Evolutionary conservation across 331 rosid species (phyloP), one percentile per base, ranked within the genome.

Genomic region (Arachis monticola): DNA sequence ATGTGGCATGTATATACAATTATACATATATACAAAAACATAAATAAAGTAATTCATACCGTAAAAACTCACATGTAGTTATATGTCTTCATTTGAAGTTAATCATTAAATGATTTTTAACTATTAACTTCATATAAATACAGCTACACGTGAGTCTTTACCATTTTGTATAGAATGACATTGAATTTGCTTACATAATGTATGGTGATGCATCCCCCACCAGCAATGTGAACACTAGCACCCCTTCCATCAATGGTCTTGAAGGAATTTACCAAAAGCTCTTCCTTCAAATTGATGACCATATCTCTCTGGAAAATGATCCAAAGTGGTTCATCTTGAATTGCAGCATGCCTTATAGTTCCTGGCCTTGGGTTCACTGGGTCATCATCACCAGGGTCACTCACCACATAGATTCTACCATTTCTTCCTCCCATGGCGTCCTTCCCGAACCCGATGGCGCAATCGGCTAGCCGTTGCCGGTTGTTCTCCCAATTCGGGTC

Each of bases 391-490:
- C 94, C 86, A 0, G 97, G 71, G 70, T 91, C 97, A 0, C 85
- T 84, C 0, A 91, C 92, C 0, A 85, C 82, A 7, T 91, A 91
- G 69, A 93, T 82, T 40, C 61, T 52, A 0, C 98, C 98, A 46
- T 91, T 86, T 68, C 64, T 86, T 27, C 98, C 98, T 0, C 98
- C 98, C 0, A 91, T 82, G 3, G 98, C 97, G 7, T 87, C 81
- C 66, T 89, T 93, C 0, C 98, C 98, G 6, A 93, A 93, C 51
- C 98, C 98, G 1, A 91, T 91, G 9, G 96, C 98, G 31, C 98
- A 93, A 41, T 93, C 98, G 0, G 98, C 97, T 3, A 91, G 72
- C 32, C 96, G 83, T 74, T 93, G 95, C 1, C 98, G 76, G 73
- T 93, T 91, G 57, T 30, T 72, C 61, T 85, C 93, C 98, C 98